phyloP scores from a whole-genome alignment of 208 protist species.

The Naegleria fowleri region DNA sequence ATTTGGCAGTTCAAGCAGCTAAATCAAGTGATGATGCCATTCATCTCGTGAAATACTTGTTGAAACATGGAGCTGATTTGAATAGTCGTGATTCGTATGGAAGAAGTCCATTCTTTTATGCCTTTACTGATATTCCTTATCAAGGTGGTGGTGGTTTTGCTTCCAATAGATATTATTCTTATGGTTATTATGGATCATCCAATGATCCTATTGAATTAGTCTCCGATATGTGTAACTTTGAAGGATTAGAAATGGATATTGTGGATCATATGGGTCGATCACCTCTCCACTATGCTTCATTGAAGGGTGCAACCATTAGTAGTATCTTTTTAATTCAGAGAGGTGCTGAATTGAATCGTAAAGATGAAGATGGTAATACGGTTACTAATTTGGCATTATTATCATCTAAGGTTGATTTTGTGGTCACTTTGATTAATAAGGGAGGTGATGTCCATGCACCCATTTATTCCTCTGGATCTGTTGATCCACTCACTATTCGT shows the following conservation, averaged over 20 bases:
- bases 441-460: neutral
- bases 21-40: neutral
- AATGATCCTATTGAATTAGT: slow-evolving; percentile 24
- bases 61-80: slow-evolving; percentile 8
- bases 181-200: neutral
- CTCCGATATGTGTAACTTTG: neutral
- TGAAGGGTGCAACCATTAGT: neutral
- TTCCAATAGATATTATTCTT: neutral
- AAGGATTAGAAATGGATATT: neutral
- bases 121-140: neutral
- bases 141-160: neutral
- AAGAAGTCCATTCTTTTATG: neutral
- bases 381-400: neutral
- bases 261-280: neutral
- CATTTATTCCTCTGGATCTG: neutral
- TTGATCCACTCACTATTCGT: neutral
- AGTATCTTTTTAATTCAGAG: slow-evolving; percentile 13
- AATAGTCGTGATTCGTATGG: neutral
- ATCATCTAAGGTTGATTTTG: neutral
- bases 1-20: neutral
- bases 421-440: slow-evolving; percentile 20
- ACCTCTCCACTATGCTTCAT: neutral
- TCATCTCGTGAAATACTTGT: neutral
- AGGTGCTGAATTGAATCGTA: neutral
- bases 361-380: slow-evolving; percentile 13